A percentile compares a stretch with the other conserved stretches of the same genome.
Evolutionary conservation across 352 stramenopile species (phyloP).

Genomic region (Pythium scleroteichum): DNA sequence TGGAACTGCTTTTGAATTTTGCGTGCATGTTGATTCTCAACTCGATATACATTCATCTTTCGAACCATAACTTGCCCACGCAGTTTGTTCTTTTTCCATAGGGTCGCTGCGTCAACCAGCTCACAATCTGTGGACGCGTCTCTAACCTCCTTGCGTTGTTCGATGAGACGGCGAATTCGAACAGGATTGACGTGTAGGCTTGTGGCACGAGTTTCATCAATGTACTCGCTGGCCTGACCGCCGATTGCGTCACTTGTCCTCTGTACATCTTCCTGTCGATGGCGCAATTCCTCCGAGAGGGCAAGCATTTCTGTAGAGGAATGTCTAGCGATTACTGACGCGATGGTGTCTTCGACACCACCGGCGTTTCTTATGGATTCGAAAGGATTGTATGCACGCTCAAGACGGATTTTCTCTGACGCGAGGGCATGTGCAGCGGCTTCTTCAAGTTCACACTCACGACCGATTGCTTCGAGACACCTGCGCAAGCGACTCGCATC

Average conservation of each 20-base stretch:
- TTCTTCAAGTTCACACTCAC: conserved; percentile 40
- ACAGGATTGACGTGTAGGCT: conserved; percentile 33
- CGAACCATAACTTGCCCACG: conserved; percentile 48
- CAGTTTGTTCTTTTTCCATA: conserved; percentile 47
- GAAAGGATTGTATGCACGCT: conserved; percentile 54
- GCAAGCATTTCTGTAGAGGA: conserved; percentile 20
- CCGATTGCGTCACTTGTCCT: conserved; percentile 1
- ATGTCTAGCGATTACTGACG: conserved; percentile 33
- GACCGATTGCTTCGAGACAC: conserved; percentile 41
- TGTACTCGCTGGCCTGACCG: neutral
- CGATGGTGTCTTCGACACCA: conserved; percentile 52
- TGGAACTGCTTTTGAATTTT: conserved; percentile 64
- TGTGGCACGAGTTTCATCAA: neutral
- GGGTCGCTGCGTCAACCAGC: conserved; percentile 21
- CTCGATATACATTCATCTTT: conserved; percentile 36
- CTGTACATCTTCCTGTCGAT: conserved; percentile 49
- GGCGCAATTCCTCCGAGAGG: conserved; percentile 48
- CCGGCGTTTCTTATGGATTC: conserved; percentile 49
- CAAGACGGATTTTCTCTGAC: conserved; percentile 21
- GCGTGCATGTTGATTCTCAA: conserved; percentile 43
- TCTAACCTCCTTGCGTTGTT: conserved; percentile 34
- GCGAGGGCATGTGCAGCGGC: neutral
- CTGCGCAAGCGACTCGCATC: conserved; percentile 10
- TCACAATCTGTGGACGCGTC: conserved; percentile 39
- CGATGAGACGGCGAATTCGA: conserved; percentile 37